These are phyloP conservation scores for Stachybotrys chartarum DNA, from an alignment of 2,329 filamentous ascomycete genomes.

Conservation along the genomic window DNA sequence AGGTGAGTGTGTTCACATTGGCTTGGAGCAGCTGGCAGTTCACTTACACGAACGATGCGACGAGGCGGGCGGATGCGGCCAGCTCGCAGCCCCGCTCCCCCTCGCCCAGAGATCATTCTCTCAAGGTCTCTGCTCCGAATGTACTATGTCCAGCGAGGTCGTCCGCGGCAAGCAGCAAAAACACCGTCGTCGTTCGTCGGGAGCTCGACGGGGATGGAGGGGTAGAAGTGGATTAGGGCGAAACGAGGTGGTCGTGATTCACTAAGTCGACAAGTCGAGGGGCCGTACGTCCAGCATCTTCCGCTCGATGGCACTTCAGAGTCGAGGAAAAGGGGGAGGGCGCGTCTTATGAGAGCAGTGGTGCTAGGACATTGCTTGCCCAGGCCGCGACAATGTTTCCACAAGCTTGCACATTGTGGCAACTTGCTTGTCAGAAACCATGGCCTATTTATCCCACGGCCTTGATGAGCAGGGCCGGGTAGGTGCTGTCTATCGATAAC, in stretches of 20 bases:
- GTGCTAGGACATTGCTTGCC: no score
- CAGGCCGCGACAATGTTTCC: no score
- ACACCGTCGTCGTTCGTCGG: neutral
- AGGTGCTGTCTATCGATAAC: no score
- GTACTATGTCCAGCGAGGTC: neutral
- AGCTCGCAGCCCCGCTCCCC: conserved; percentile 30
- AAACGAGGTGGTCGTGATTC: neutral
- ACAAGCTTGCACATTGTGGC: no score
- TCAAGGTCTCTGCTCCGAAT: neutral
- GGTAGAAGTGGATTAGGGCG: neutral
- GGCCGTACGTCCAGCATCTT: neutral
- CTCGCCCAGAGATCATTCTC: conserved; percentile 42
- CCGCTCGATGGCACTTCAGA: neutral
- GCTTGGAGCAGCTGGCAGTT: neutral
- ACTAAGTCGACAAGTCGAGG: neutral
- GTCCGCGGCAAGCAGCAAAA: neutral
- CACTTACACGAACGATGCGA: conserved; percentile 33
- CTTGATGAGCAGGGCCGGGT: no score
- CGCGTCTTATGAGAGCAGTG: no score
- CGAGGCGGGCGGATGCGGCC: conserved; percentile 36
- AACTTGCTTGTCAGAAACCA: no score
- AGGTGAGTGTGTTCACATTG: no score
- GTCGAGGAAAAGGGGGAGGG: neutral
- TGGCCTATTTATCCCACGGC: no score
- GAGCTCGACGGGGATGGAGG: neutral